Evolutionary conservation across 257 asterid species (phyloP), one percentile per base, ranked within the genome.

Genomic region (Nicotiana sylvestris): DNA sequence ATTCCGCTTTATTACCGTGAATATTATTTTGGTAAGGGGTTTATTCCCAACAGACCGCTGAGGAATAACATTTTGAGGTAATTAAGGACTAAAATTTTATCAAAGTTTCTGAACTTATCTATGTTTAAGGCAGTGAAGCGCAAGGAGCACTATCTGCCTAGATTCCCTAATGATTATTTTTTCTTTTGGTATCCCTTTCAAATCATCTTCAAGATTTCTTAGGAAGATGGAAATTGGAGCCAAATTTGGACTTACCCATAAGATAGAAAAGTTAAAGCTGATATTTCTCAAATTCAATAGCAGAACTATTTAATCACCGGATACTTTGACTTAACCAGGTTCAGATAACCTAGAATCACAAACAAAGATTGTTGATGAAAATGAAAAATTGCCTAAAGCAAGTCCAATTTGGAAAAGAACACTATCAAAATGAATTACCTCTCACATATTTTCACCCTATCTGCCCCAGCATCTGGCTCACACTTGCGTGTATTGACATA

Each of bases 401-500:
- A 82, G 57, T 57, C 64, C 55, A 37, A 84, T 79, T 4, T 65
- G 81, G 84, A 62, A 72, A 72, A 46, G 8, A 8, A 76, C 64
- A 27, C 16, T 15, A 29, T 8, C 25, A 29, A 61, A 77, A 58
- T 33, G 60, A 85, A 93, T 91, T 86, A 89, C 98, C 98, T 96
- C 90, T 92, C 98, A 85, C 98, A 96, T 11, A 88, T 88, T 88
- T 89, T 80, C 84, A 96, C 98, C 39, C 95, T 86, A 81, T 92
- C 81, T 77, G 91, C 89, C 66, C 91, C 98, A 82, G 98, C 98
- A 88, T 94, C 94, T 53, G 87, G 90, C 88, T 88, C 90, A 27
- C 98, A 96, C 90, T 96, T 96, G 65, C 99, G 91, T 25, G 99
- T 94, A 85, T 89, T 85, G 84, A 96, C 96, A 84, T 90, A 89